A percentile compares a stretch with the other conserved stretches of the same genome.
Evolutionary conservation across 495 filamentous ascomycete species (phyloP).

Genomic region (Neurospora sp.): DNA sequence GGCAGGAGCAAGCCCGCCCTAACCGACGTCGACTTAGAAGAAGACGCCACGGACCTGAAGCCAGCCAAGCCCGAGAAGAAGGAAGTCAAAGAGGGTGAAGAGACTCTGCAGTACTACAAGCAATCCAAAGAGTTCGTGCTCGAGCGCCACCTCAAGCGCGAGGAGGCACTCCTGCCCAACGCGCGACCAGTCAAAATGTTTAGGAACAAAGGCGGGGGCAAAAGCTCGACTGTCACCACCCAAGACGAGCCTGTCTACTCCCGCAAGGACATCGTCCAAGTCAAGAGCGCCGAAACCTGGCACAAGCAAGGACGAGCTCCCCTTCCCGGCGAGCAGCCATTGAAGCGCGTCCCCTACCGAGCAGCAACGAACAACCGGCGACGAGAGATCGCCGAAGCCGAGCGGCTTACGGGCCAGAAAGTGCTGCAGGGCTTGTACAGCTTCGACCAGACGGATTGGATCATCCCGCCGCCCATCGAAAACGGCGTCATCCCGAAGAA

Average conservation of each 20-base stretch:
- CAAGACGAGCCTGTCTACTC: slow-evolving; percentile 73
- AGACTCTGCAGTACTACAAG: slow-evolving; percentile 78
- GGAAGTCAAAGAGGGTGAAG: slow-evolving; percentile 60
- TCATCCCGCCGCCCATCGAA: slow-evolving; percentile 73
- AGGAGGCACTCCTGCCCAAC: slow-evolving; percentile 72
- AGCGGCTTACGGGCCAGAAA: slow-evolving; percentile 68
- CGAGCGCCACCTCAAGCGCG: slow-evolving; percentile 78
- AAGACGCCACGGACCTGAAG: slow-evolving; percentile 66
- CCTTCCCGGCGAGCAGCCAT: slow-evolving; percentile 54
- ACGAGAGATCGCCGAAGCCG: slow-evolving; percentile 78
- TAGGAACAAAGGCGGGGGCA: slow-evolving; percentile 40
- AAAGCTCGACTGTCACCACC: slow-evolving; percentile 51
- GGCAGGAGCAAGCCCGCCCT: slow-evolving; percentile 32
- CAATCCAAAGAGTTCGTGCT: slow-evolving; percentile 77
- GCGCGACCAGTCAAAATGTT: slow-evolving; percentile 68
- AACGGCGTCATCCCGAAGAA: slow-evolving; percentile 91
- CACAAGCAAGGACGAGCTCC: slow-evolving; percentile 88
- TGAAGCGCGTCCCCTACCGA: slow-evolving; percentile 83
- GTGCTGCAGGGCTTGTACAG: slow-evolving; percentile 80
- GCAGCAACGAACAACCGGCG: slow-evolving; percentile 83
- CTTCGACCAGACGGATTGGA: slow-evolving; percentile 82
- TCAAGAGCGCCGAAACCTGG: slow-evolving; percentile 92
- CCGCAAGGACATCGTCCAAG: slow-evolving; percentile 69
- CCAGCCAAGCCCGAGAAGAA: slow-evolving; percentile 61
- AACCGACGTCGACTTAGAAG: slow-evolving; percentile 64